Conservation (phyloP, 1,139 yeast genomes). For the Kodamaea derodonti region DNA sequence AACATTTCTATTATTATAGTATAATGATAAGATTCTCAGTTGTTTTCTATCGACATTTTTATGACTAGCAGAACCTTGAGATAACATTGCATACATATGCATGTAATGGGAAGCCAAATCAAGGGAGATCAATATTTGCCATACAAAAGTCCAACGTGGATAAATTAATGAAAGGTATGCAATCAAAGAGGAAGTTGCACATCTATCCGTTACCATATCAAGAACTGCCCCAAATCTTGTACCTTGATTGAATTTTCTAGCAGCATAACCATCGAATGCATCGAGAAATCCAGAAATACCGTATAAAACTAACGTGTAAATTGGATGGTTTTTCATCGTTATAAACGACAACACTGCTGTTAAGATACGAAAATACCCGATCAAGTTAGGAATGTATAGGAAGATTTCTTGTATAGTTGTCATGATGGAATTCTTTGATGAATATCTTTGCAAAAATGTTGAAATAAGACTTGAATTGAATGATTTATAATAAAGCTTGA, state of each 20-base stretch:
- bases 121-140: constrained; percentile 81
- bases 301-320: constrained; percentile 70
- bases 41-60: constrained; percentile 75
- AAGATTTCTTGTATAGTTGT: constrained; percentile 52
- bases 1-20: constrained; percentile 82
- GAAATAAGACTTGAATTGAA: too few relatives aligned
- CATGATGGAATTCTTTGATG: not conserved
- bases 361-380: constrained; percentile 81
- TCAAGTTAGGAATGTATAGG: constrained; percentile 82
- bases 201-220: constrained; percentile 98
- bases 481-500: too few relatives aligned
- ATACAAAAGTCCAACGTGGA: constrained; percentile 61
- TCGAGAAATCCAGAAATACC: constrained; percentile 88
- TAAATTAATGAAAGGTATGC: constrained; percentile 80
- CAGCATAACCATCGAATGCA: constrained; percentile 96
- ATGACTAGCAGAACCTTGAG: constrained; percentile 77
- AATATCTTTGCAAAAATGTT: too few relatives aligned
- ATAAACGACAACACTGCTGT: constrained; percentile 77
- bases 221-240: constrained; percentile 93
- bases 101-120: constrained; percentile 96
- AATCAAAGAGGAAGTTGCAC: constrained; percentile 88
- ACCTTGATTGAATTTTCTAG: constrained; percentile 84
- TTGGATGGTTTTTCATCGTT: constrained; percentile 81
- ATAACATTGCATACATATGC: constrained; percentile 96
- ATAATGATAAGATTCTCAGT: constrained; percentile 69